phyloP scores from a whole-genome alignment of 2,329 filamentous ascomycete species.

The Ambrosiella cleistominuta region DNA sequence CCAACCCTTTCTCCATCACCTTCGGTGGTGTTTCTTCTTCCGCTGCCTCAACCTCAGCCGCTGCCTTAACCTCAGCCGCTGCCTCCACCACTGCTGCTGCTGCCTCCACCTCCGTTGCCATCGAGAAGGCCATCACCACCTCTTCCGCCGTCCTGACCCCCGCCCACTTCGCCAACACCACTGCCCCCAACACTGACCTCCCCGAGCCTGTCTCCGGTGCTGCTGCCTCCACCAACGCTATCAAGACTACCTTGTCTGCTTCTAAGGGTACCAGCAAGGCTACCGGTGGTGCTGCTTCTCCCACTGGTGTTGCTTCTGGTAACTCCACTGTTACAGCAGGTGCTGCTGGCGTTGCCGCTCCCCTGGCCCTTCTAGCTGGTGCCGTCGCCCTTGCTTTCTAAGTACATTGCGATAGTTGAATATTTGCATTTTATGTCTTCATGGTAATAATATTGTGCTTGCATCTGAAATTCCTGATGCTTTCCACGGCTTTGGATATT shows the following conservation, averaged over 20 bases:
- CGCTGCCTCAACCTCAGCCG: slow-evolving; percentile 5
- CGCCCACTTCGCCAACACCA: slow-evolving; percentile 15
- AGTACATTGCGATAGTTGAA: slow-evolving; percentile 2
- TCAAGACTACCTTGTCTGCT: slow-evolving; percentile 15
- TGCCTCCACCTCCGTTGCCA: slow-evolving; percentile 3
- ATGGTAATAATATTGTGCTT: background rate
- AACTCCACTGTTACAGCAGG: slow-evolving; percentile 2
- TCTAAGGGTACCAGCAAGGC: slow-evolving; percentile 11
- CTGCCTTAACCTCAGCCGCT: slow-evolving; percentile 15
- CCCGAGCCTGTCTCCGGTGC: slow-evolving; percentile 16
- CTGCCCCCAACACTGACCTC: slow-evolving; percentile 18
- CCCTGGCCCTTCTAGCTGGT: slow-evolving; percentile 11
- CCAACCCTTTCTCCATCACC: slow-evolving; percentile 40
- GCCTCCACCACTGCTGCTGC: slow-evolving; percentile 17
- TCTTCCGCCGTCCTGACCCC: slow-evolving; percentile 16
- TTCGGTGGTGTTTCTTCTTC: slow-evolving; percentile 16
- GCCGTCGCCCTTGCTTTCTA: slow-evolving; percentile 9
- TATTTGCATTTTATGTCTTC: background rate
- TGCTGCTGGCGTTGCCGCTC: slow-evolving; percentile 9
- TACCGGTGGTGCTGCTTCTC: background rate
- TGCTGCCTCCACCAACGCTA: slow-evolving; percentile 16
- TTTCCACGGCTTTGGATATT: background rate
- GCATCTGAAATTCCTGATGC: background rate
- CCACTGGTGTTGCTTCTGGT: background rate
- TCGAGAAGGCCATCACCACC: slow-evolving; percentile 5